Evolutionary conservation across 768 basidiomycete genomes (phyloP).

Genomic region (Hemileccinum rubropunctum): DNA sequence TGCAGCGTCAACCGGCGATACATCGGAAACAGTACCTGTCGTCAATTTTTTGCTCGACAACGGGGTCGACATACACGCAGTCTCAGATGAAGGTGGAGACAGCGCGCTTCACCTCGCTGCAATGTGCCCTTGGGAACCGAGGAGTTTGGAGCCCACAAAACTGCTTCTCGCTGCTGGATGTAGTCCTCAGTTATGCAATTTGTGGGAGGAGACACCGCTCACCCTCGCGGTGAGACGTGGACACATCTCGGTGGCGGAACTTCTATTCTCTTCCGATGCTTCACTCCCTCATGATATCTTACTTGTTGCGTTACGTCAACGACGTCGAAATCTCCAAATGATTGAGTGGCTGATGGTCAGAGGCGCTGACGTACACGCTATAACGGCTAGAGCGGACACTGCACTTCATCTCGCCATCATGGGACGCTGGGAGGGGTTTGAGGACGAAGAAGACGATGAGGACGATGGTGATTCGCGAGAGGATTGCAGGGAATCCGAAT

Average conservation of each 20-base stretch:
- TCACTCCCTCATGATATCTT: too few species aligned
- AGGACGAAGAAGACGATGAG: background rate
- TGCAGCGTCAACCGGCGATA: background rate
- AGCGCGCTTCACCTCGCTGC: background rate
- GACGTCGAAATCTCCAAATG: too few species aligned
- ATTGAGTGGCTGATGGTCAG: too few species aligned
- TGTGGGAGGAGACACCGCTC: background rate
- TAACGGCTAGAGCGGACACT: too few species aligned
- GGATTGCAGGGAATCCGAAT: too few species aligned
- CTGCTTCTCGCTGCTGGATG: conserved; percentile 4
- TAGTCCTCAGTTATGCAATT: background rate
- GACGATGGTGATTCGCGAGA: too few species aligned
- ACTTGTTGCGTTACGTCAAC: too few species aligned
- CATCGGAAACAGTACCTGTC: background rate
- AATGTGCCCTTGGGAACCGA: background rate
- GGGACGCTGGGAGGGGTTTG: background rate
- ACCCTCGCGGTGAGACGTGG: background rate
- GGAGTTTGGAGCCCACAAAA: background rate
- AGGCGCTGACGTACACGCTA: too few species aligned
- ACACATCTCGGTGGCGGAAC: background rate
- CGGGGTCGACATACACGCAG: background rate
- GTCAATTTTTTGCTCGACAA: conserved; percentile 1
- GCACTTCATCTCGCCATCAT: too few species aligned
- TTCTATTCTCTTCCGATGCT: background rate
- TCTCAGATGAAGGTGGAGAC: background rate